These are phyloP conservation scores for Oehlia diaphana DNA, from an alignment of 192 early-diverging fungal species.

Conservation along the genomic window DNA sequence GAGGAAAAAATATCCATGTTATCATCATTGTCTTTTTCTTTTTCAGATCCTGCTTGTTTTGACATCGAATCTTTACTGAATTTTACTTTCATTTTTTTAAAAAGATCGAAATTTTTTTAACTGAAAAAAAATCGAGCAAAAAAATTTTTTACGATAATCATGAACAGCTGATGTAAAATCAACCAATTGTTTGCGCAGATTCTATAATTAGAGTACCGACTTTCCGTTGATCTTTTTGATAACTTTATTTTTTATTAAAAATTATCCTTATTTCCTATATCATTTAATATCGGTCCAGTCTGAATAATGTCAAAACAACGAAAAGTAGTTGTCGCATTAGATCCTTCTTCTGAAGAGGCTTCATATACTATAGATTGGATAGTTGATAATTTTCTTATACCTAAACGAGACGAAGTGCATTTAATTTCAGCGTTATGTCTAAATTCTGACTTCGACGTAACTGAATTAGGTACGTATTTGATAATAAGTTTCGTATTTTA, in stretches of 20 bases:
- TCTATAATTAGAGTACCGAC: no score
- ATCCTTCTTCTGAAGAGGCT: constrained; percentile 40
- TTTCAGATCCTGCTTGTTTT: neutral
- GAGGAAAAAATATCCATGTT: constrained; percentile 8
- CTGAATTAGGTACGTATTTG: constrained; percentile 19
- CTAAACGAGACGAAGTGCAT: constrained; percentile 33
- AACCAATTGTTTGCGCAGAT: no score
- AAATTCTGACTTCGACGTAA: constrained; percentile 34
- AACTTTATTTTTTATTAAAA: no score
- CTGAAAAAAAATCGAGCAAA: no score
- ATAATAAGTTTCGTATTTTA: neutral
- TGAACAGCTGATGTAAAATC: no score
- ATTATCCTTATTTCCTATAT: no score
- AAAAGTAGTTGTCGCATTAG: constrained; percentile 39
- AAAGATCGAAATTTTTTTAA: neutral
- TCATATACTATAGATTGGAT: constrained; percentile 41
- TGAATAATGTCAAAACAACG: neutral
- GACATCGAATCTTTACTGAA: no score
- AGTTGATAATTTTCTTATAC: constrained; percentile 38
- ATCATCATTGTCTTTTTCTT: neutral
- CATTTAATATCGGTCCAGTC: neutral
- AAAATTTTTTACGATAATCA: no score
- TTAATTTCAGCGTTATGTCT: constrained; percentile 33
- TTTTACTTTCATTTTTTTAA: no score
- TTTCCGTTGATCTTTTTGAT: no score